Conservation (phyloP, 169 alveolate species). For the Besnoitia besnoiti region DNA sequence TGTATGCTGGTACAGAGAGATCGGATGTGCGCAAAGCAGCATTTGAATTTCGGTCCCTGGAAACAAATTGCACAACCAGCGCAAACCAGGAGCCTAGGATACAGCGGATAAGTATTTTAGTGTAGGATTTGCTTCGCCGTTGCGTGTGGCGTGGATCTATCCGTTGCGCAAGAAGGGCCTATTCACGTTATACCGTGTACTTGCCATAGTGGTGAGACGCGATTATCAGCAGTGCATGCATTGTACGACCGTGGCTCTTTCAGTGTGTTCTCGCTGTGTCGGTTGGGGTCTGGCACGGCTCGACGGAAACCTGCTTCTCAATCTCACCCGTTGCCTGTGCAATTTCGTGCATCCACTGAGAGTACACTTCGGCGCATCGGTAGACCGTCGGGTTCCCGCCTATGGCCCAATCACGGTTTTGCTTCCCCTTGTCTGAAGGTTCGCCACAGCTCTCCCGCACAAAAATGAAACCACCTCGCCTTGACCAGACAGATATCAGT, state of each 20-base stretch:
- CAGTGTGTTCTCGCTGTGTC: not conserved
- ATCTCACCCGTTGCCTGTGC: not conserved
- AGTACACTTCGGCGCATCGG: not conserved
- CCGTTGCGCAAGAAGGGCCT: too few species aligned
- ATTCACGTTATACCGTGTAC: too few species aligned
- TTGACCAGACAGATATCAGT: not conserved
- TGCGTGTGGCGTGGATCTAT: too few species aligned
- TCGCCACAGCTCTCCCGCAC: conserved; percentile 53
- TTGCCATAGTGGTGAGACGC: not conserved
- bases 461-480: conserved; percentile 26
- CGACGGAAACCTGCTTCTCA: not conserved
- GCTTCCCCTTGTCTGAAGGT: conserved; percentile 40
- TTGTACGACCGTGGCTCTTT: not conserved
- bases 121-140: too few species aligned
- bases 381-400: conserved; percentile 56
- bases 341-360: not conserved
- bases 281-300: too few species aligned
- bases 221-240: not conserved
- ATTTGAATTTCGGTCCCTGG: not conserved
- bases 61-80: too few species aligned
- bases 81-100: too few species aligned
- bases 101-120: too few species aligned
- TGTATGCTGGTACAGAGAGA: not conserved
- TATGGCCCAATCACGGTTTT: conserved; percentile 35
- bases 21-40: not conserved